Conservation (phyloP, 257 asterid genomes). For the Fraxinus pennsylvanica region DNA sequence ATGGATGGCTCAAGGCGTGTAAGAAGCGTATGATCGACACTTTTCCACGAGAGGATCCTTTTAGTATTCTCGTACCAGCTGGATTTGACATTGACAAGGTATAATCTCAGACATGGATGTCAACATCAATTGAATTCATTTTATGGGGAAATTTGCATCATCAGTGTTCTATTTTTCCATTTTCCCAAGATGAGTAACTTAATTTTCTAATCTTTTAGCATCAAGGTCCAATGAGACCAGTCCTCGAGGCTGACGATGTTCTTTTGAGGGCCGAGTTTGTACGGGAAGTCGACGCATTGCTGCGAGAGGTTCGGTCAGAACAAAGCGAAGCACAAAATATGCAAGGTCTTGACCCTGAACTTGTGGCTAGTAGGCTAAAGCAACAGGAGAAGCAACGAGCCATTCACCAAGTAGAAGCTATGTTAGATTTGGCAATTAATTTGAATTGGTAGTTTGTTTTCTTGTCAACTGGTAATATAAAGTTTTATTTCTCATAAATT, state of each 20-base stretch:
- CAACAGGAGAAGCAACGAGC: conserved; percentile 90
- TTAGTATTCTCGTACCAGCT: conserved; percentile 82
- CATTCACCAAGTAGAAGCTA: conserved; percentile 68
- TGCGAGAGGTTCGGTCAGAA: conserved; percentile 68
- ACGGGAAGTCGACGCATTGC: conserved; percentile 70
- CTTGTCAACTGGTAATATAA: not conserved
- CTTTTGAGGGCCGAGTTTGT: conserved; percentile 86
- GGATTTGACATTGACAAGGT: conserved; percentile 94
- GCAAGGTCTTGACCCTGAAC: conserved; percentile 68
- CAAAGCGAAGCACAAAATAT: conserved; percentile 41
- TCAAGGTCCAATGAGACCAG: conserved; percentile 78
- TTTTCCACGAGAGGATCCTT: conserved; percentile 95
- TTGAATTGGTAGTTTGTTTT: conserved; percentile 58
- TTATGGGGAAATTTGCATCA: no score
- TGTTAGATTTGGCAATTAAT: conserved; percentile 74
- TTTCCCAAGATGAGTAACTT: conserved; percentile 6
- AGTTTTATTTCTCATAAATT: not conserved
- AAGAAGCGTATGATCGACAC: conserved; percentile 77
- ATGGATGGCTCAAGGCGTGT: conserved; percentile 83
- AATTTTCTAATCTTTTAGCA: conserved; percentile 45
- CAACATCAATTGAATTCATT: not conserved
- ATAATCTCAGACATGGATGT: conserved; percentile 3
- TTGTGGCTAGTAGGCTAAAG: conserved; percentile 73
- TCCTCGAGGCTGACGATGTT: conserved; percentile 60
- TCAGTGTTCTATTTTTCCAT: not conserved